Evolutionary conservation across 768 basidiomycete species (phyloP), one percentile per base, ranked within the genome.

Genomic region (Pleurotus ostreatus): DNA sequence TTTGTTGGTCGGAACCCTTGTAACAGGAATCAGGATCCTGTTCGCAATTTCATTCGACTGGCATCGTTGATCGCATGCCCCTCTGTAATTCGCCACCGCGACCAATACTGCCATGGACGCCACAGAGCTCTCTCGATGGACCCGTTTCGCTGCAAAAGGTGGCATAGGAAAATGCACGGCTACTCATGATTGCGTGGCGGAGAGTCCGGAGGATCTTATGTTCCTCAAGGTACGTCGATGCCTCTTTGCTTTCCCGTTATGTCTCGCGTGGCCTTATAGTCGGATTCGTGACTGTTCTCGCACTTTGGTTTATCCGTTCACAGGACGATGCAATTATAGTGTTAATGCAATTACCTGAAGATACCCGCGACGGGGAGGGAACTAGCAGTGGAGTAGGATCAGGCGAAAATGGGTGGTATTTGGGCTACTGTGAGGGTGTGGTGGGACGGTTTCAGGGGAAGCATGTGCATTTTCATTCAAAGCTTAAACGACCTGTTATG

Each of bases 341-440:
- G 0, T 68, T 94, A 26, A 82, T 89, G 79, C 89, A 90, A 55
- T 62, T 92, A 2, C 69, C 76, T 0, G 80, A 81, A 4, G 65
- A 72, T 23, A 34, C 30, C 8, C 9, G 30, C 30, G 30, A 11
- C 30, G 30, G 30, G 11, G 30, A 34, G 30, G 30, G 9, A 9
- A 34, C 30, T 9, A 34, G 9, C 7, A 9, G 30, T 34, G 30
- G 30, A 34, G 30, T 34, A 34, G 30, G 30, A 34, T 34, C 30
- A 34, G 30, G 30, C 30, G 30, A 34, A 9, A 41, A 18, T 20
- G 39, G 38, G 2, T n/a, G 39, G n/a, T 61, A 92, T 16, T 41
- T 58, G 90, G 92, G 92, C 3, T 89, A 86, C 61, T 94, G 92
- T 64, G 92, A 94, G 71, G 92, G 86, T 52, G 88, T 94, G 52